phyloP scores from a whole-genome alignment of 2,329 filamentous ascomycete genomes.

The Fusarium sp. region DNA sequence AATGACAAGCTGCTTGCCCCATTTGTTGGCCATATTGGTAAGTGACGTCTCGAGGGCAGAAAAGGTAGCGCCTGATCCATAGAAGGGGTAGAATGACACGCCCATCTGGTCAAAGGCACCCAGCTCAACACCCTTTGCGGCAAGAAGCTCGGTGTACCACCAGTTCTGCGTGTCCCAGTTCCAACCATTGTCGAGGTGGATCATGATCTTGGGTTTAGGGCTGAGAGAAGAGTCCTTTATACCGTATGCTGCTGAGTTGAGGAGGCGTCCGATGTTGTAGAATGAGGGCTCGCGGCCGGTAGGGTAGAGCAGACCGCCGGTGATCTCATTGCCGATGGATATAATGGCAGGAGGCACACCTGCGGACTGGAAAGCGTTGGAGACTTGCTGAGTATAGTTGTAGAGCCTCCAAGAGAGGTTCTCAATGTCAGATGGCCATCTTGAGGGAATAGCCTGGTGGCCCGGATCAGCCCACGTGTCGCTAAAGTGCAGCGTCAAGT shows the following conservation, averaged over 20 bases:
- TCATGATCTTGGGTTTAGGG: conserved; percentile 72
- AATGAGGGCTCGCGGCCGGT: conserved; percentile 62
- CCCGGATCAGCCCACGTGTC: conserved; percentile 77
- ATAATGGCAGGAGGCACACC: conserved; percentile 68
- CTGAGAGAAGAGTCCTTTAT: conserved; percentile 69
- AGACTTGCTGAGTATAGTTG: conserved; percentile 72
- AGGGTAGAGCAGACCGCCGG: conserved; percentile 71
- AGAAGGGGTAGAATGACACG: conserved; percentile 79
- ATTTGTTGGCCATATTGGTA: conserved; percentile 66
- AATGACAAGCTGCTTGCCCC: conserved; percentile 73
- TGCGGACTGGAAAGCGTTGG: conserved; percentile 66
- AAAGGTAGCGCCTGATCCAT: conserved; percentile 67
- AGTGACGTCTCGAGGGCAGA: conserved; percentile 64
- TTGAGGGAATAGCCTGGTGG: conserved; percentile 68
- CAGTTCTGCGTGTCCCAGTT: conserved; percentile 71
- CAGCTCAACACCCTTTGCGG: conserved; percentile 56
- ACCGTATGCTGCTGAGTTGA: conserved; percentile 70
- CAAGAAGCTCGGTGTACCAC: conserved; percentile 69
- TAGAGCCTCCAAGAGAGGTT: conserved; percentile 69
- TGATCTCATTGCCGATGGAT: conserved; percentile 79
- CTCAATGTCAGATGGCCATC: conserved; percentile 69
- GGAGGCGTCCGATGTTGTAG: conserved; percentile 68
- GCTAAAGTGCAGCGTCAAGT: conserved; percentile 71
- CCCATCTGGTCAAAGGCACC: conserved; percentile 76
- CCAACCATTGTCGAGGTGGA: conserved; percentile 81